These are phyloP conservation scores for Calonectria pauciramosa DNA, from an alignment of 2,329 filamentous ascomycete genomes.

Conservation along the genomic window DNA sequence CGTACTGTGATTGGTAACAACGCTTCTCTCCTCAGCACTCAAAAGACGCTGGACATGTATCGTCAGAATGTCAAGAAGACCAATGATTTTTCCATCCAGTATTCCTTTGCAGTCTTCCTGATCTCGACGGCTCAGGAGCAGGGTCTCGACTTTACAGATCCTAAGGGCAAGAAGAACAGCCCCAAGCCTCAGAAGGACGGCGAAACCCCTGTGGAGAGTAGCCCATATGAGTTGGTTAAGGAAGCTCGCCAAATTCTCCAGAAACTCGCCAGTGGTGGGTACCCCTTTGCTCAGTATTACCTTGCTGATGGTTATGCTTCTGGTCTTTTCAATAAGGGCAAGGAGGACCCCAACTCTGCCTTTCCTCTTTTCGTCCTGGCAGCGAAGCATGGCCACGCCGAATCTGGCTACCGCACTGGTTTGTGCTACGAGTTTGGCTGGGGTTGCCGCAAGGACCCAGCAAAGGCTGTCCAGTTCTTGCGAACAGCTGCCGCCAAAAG, in stretches of 20 bases:
- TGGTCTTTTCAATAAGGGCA: constrained; percentile 94
- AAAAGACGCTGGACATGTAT: constrained; percentile 98
- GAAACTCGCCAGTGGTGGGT: constrained; percentile 86
- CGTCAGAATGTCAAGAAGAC: constrained; percentile 97
- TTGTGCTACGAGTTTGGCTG: constrained; percentile 99
- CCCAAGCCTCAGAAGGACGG: constrained; percentile 62
- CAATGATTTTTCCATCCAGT: constrained; percentile 89
- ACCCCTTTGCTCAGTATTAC: constrained; percentile 98
- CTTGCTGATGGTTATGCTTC: constrained; percentile 95
- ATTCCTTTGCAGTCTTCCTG: constrained; percentile 96
- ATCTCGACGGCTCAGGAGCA: constrained; percentile 89
- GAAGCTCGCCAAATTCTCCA: constrained; percentile 94
- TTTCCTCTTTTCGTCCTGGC: constrained; percentile 94
- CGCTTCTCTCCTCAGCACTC: constrained; percentile 89
- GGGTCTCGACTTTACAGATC: constrained; percentile 67
- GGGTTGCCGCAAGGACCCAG: constrained; percentile 90
- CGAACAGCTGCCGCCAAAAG: constrained; percentile 91
- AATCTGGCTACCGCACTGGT: constrained; percentile 93
- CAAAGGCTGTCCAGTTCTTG: constrained; percentile 95
- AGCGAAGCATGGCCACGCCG: constrained; percentile 96
- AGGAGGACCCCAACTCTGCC: constrained; percentile 90
- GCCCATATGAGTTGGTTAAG: constrained; percentile 78
- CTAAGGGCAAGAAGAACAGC: constrained; percentile 60
- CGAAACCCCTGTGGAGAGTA: constrained; percentile 61
- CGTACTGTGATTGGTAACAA: constrained; percentile 87